Evolutionary conservation across 257 asterid species (phyloP), one percentile per base, ranked within the genome.

Genomic region (Nicotiana tabacum): DNA sequence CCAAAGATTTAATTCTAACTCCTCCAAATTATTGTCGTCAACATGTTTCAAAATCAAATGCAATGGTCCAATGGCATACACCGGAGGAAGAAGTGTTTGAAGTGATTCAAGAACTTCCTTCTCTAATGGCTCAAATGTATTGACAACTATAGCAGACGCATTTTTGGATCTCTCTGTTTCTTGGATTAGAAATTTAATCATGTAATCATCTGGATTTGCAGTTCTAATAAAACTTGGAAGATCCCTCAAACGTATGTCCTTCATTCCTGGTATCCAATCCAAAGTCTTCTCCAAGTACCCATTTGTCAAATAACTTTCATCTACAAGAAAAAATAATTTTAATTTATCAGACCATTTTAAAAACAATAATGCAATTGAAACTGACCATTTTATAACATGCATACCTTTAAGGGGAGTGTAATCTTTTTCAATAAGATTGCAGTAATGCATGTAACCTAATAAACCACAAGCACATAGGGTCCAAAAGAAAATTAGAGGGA

Each of bases 401-500:
- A 24, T 11, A 62, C 68, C 68, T 62, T 27, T 62, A 62, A 62
- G 68, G 6, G 68, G 94, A 0, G 48, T 51, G 15, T 86, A 74
- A 1, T 93, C 96, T 78, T 84, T 83, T 4, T 89, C 84, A 17
- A 88, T 9, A 53, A 91, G 85, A 15, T 35, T 6, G 0, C 51
- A 17, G 56, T 46, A 87, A 5, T 89, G 88, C 9, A 84, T 53
- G 58, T 88, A 90, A 16, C 76, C 90, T 46, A 88, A 70, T 16
- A 84, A 83, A 0, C 90, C 90, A 79, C 90, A 84, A 9, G 92
- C 90, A 69, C 92, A 84, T 0, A 90, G 4, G 0, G 94, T 87
- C 92, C 93, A 93, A 5, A 93, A 77, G n/a, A 88, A 24, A 2
- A 88, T 89, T 9, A 82, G 90, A 18, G 97, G 93, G 9, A 93